Evolutionary conservation across 345 rosid species (phyloP).

Genomic region (Rhizophora mangle): DNA sequence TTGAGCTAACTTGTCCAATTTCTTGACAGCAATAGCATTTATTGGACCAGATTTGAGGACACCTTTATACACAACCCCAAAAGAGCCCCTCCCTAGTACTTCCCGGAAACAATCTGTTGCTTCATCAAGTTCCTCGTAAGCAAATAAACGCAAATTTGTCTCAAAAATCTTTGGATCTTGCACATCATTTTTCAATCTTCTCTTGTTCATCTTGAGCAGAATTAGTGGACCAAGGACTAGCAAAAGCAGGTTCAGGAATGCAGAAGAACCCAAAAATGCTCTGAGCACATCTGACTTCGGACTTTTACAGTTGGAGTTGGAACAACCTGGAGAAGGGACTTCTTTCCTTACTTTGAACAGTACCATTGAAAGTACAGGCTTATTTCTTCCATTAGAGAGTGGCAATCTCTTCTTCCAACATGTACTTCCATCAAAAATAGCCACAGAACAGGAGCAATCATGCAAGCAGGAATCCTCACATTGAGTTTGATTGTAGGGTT

Average conservation of each 20-base stretch:
- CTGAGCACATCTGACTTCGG: not conserved
- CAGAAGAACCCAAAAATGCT: not conserved
- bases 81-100: no score
- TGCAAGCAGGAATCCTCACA: slow-evolving; percentile 33
- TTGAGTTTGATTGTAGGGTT: slow-evolving; percentile 17
- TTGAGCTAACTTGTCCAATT: no score
- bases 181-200: not conserved
- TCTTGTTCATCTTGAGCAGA: not conserved
- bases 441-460: slow-evolving; percentile 38
- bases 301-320: not conserved
- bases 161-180: not conserved
- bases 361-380: not conserved
- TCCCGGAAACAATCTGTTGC: no score
- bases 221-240: not conserved
- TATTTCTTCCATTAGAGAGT: not conserved
- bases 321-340: not conserved
- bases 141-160: slow-evolving; percentile 21
- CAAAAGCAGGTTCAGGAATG: not conserved
- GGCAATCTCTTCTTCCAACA: slow-evolving; percentile 20
- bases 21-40: no score
- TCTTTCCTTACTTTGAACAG: slow-evolving; percentile 1
- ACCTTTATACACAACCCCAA: no score
- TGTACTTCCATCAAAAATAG: not conserved
- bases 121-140: not conserved
- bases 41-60: no score